Percentiles rank a stretch among this genome's conserved stretches.
Evolutionary conservation across 768 basidiomycete genomes (phyloP).

Genomic region (Termitomyces titanicus): DNA sequence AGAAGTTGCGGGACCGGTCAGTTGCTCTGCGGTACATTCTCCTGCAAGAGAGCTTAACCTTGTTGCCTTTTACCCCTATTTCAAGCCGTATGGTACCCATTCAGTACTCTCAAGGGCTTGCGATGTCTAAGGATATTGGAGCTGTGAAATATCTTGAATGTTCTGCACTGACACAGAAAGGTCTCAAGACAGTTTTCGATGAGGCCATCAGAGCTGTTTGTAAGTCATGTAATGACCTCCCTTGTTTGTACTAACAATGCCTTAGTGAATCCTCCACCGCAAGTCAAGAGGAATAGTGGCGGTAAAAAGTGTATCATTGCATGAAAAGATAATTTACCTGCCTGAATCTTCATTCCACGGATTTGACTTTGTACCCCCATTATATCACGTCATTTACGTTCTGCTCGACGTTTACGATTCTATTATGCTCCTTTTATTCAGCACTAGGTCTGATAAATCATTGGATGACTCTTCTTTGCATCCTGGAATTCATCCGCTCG

Average conservation of each 20-base stretch:
- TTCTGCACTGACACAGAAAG: conserved; percentile 96
- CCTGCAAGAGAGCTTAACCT: not conserved
- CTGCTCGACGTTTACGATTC: conserved; percentile 61
- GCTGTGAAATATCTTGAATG: conserved; percentile 97
- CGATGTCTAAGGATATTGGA: conserved; percentile 90
- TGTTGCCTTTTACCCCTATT: not conserved
- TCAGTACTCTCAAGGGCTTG: conserved; percentile 84
- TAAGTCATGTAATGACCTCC: conserved; percentile 41
- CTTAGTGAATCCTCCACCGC: conserved; percentile 74
- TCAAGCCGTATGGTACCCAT: conserved; percentile 91
- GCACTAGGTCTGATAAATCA: conserved; percentile 8
- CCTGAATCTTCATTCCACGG: conserved; percentile 11
- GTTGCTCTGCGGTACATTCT: conserved; percentile 1
- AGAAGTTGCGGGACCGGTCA: conserved; percentile 89
- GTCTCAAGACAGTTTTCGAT: conserved; percentile 98
- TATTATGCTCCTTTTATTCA: conserved; percentile 37
- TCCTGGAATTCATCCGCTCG: conserved; percentile 14
- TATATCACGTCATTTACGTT: conserved; percentile 69
- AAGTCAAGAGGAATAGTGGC: conserved; percentile 42
- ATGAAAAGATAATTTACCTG: conserved; percentile 35
- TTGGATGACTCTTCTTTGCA: conserved; percentile 14
- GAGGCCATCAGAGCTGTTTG: conserved; percentile 96
- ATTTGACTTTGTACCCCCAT: conserved; percentile 31
- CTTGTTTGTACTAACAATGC: not conserved
- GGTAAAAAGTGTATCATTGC: conserved; percentile 68